Base-by-base conservation (phyloP, 495 filamentous ascomycete species). In the Aspergillus affinis region DNA sequence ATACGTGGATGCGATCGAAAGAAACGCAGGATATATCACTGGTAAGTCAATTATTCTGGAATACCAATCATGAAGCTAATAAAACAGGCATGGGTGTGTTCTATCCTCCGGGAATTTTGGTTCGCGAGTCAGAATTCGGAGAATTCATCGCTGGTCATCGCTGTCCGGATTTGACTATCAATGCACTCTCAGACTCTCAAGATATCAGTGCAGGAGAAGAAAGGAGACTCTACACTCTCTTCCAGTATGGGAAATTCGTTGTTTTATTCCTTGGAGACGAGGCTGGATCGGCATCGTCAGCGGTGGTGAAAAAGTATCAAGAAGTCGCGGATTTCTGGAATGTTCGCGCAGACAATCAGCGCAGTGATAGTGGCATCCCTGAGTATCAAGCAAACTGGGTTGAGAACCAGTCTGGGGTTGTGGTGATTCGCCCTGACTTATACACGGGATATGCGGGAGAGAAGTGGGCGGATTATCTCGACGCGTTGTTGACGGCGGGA, bases 11-110 rank as follows among this genome's bases (percentile, higher is more conserved):
- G 46, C 41, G 0, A 59, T 59, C 19, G 57, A 59, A 30, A 46
- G 29, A 20, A 59, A 59, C 46, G 57, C 57, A 7, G 48, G 48
- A 17, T 59, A 59, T 21, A 59, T 59, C 32, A 59, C 57, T 20
- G 56, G 56, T 51, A 58, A 15, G 56, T 50, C 15, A 17, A 21
- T 48, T 3, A 4, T 19, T 0, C 15, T 15, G 3, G 4, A 27
- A 27, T 49, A 4, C 18, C 12, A 26, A 1, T 6, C 17, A 27
- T 57, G 46, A 50, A 18, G 8, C 20, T 15, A 57, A 8, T 23
- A 13, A 44, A 57, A 19, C 7, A 59, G 48, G 57, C 10, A 59
- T 59, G 57, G 48, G 57, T 6, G 57, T 59, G 4, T 20, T 48
- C 8, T 59, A 59, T 36, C 15, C 48, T 21, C 3, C 48, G 5